Percentiles rank a stretch among this genome's conserved stretches.
phyloP scores from a whole-genome alignment of 2,329 filamentous ascomycete genomes.

The Plectosphaerella sp. region DNA sequence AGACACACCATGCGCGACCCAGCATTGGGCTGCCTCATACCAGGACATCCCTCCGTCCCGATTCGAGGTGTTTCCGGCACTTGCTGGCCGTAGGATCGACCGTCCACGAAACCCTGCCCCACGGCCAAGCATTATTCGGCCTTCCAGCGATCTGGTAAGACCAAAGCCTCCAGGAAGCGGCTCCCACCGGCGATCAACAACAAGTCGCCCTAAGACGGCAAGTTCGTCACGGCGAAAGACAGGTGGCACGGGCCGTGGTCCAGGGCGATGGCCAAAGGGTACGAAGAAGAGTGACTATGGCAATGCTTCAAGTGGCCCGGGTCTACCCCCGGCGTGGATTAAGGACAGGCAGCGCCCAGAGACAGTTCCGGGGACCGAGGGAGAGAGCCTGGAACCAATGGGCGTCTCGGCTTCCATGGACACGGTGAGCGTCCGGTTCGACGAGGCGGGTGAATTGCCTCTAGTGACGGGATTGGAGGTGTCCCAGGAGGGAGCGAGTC shows the following conservation, averaged over 20 bases:
- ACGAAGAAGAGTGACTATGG: constrained; percentile 66
- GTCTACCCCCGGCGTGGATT: constrained; percentile 55
- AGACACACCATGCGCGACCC: not conserved
- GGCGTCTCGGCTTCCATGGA: not conserved
- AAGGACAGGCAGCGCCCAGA: constrained; percentile 24
- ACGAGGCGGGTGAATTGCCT: not conserved
- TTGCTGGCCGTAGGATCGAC: constrained; percentile 41
- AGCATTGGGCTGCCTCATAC: constrained; percentile 44
- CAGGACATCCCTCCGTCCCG: constrained; percentile 61
- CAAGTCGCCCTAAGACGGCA: constrained; percentile 34
- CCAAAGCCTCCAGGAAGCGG: constrained; percentile 31
- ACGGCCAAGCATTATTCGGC: constrained; percentile 31
- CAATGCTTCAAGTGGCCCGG: constrained; percentile 61
- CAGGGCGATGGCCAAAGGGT: constrained; percentile 63
- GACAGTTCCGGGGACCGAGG: constrained; percentile 1
- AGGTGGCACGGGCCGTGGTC: constrained; percentile 60
- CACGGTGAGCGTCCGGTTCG: not conserved
- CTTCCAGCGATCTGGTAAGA: constrained; percentile 27
- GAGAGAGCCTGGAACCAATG: not conserved
- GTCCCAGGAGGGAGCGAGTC: no score
- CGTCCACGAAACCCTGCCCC: constrained; percentile 37
- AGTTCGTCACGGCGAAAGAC: constrained; percentile 47
- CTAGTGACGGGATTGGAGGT: no score
- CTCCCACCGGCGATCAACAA: constrained; percentile 14
- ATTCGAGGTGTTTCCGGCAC: constrained; percentile 74